Conservation (phyloP, 495 filamentous ascomycete genomes). For the Chaetomium cochliodes region DNA sequence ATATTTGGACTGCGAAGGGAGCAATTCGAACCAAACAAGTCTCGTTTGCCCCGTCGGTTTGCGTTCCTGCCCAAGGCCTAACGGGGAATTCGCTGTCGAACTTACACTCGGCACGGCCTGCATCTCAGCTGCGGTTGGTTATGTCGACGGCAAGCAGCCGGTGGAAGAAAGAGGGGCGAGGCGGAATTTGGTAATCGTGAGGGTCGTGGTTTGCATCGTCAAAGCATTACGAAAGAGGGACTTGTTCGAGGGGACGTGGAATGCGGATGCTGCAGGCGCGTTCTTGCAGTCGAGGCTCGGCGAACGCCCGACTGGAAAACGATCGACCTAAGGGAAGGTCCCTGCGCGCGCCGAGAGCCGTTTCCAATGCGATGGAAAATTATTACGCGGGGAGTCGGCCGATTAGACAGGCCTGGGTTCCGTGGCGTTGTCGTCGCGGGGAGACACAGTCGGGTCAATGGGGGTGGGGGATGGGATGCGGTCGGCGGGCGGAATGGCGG, state of each 20-base stretch:
- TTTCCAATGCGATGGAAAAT: conserved; percentile 3
- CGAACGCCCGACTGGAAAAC: neutral
- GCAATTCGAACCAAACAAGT: conserved; percentile 4
- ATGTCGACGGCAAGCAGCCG: conserved; percentile 43
- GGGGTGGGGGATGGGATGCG: conserved; percentile 4
- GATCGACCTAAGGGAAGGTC: conserved; percentile 9
- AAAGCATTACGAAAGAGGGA: conserved; percentile 35
- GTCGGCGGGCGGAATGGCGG: conserved; percentile 2
- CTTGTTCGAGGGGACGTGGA: conserved; percentile 28
- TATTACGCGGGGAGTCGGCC: conserved; percentile 1
- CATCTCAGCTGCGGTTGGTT: conserved; percentile 50
- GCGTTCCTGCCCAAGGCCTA: conserved; percentile 9
- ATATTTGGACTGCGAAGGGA: neutral
- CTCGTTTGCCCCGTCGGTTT: conserved; percentile 13
- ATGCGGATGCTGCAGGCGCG: conserved; percentile 33
- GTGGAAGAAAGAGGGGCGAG: conserved; percentile 36
- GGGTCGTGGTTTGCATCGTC: conserved; percentile 42
- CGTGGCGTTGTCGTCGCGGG: conserved; percentile 9
- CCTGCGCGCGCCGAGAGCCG: conserved; percentile 2
- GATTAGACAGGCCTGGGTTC: conserved; percentile 1
- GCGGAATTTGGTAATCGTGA: conserved; percentile 40
- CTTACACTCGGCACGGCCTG: conserved; percentile 66
- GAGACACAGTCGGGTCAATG: conserved; percentile 4
- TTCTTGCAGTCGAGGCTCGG: conserved; percentile 21
- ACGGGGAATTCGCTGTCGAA: conserved; percentile 23